Evolutionary conservation across 306 rosid species (phyloP).

Genomic region (Sesbania bispinosa): DNA sequence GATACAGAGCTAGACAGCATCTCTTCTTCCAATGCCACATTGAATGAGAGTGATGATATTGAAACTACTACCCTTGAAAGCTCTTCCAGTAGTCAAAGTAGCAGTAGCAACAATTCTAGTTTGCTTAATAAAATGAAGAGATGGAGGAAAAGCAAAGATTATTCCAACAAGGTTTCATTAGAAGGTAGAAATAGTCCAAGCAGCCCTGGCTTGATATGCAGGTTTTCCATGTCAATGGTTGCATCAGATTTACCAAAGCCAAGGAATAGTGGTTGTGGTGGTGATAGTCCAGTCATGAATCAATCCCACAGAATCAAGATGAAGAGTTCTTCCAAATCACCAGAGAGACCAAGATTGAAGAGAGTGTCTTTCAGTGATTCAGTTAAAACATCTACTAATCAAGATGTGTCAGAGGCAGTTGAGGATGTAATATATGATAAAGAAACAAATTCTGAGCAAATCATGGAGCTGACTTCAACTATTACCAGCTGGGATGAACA

Average conservation of each 20-base stretch:
- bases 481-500: not conserved
- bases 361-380: constrained; percentile 48
- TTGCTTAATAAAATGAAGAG: constrained; percentile 11
- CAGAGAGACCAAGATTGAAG: constrained; percentile 8
- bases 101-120: constrained; percentile 14
- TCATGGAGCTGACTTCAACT: not conserved
- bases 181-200: not conserved
- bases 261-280: too few relatives aligned
- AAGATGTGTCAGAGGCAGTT: not conserved
- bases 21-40: constrained; percentile 31
- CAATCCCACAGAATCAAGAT: too few relatives aligned
- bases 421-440: constrained; percentile 11
- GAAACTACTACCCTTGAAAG: constrained; percentile 32
- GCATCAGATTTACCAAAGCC: constrained; percentile 6
- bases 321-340: not conserved
- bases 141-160: constrained; percentile 28
- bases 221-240: constrained; percentile 35
- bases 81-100: constrained; percentile 42
- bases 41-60: constrained; percentile 31
- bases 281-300: too few relatives aligned
- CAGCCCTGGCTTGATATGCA: not conserved
- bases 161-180: not conserved
- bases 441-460: constrained; percentile 3
- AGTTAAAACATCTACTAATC: constrained; percentile 8
- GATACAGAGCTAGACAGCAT: constrained; percentile 22